phyloP scores from a whole-genome alignment of 2,329 filamentous ascomycete species.

The Graphium sp. region DNA sequence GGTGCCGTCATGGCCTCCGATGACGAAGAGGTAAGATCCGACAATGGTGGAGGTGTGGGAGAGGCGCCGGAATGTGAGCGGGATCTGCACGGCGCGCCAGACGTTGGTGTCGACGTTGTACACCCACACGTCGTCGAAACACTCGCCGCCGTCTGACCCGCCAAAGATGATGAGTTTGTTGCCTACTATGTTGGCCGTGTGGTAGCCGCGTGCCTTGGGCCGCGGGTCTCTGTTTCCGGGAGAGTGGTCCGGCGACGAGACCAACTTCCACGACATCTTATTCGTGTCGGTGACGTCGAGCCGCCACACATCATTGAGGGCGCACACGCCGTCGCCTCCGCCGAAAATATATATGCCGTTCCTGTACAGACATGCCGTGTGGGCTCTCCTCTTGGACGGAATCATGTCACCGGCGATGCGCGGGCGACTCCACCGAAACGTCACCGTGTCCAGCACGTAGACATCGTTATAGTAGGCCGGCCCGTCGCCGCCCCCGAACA shows the following conservation, averaged over 20 bases:
- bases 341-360: conserved; percentile 59
- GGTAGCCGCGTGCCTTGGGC: conserved; percentile 51
- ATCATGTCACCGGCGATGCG: conserved; percentile 38
- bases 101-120: conserved; percentile 47
- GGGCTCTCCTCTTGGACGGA: conserved; percentile 46
- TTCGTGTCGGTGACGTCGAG: conserved; percentile 48
- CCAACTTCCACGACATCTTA: conserved; percentile 53
- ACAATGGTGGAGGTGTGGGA: conserved; percentile 55
- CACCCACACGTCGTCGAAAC: conserved; percentile 59
- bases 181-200: conserved; percentile 58
- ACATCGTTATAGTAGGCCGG: conserved; percentile 58
- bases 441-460: conserved; percentile 55
- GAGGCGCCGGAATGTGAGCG: conserved; percentile 44
- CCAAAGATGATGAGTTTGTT: conserved; percentile 57
- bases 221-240: conserved; percentile 17
- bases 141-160: conserved; percentile 53
- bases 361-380: conserved; percentile 56
- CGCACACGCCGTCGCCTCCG: conserved; percentile 52
- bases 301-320: conserved; percentile 57
- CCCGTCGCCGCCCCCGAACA: conserved; percentile 55
- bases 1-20: conserved; percentile 53
- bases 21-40: conserved; percentile 52
- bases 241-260: conserved; percentile 30
- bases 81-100: conserved; percentile 43
- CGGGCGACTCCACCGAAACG: conserved; percentile 49